Conservation (phyloP, 148 eudicot species). For the Rheum nobile region DNA sequence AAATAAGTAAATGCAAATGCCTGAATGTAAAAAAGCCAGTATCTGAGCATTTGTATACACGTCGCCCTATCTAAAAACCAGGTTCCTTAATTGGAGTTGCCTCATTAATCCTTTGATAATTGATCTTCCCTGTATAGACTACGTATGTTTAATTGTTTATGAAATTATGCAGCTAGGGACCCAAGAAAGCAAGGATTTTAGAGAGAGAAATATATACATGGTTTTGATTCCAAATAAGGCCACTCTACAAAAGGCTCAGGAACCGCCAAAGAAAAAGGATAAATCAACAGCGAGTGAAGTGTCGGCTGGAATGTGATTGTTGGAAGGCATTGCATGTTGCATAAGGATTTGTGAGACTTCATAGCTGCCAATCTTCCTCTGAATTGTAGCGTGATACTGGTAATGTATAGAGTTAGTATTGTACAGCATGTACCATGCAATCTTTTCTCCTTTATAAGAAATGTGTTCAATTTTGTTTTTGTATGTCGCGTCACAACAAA, state of each 20-base stretch:
- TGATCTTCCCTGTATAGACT: neutral
- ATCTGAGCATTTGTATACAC: neutral
- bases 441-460: neutral
- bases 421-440: slow-evolving; percentile 5
- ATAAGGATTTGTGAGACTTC: neutral
- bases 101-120: neutral
- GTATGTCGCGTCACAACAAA: neutral
- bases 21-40: neutral
- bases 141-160: neutral
- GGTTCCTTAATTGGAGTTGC: neutral
- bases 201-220: slow-evolving; percentile 51
- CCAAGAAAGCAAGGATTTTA: slow-evolving; percentile 69
- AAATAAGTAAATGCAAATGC: neutral
- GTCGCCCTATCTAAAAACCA: neutral
- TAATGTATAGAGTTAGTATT: slow-evolving; percentile 7
- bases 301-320: slow-evolving; percentile 47
- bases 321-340: neutral
- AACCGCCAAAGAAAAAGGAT: slow-evolving; percentile 52
- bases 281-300: slow-evolving; percentile 35
- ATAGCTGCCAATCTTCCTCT: slow-evolving; percentile 8
- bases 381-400: neutral
- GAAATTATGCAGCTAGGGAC: slow-evolving; percentile 47
- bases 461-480: slow-evolving; percentile 1
- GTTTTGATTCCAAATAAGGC: slow-evolving; percentile 76
- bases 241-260: slow-evolving; percentile 45